phyloP scores from a whole-genome alignment of 2,329 filamentous ascomycete species.

The Colletotrichum paranaense region DNA sequence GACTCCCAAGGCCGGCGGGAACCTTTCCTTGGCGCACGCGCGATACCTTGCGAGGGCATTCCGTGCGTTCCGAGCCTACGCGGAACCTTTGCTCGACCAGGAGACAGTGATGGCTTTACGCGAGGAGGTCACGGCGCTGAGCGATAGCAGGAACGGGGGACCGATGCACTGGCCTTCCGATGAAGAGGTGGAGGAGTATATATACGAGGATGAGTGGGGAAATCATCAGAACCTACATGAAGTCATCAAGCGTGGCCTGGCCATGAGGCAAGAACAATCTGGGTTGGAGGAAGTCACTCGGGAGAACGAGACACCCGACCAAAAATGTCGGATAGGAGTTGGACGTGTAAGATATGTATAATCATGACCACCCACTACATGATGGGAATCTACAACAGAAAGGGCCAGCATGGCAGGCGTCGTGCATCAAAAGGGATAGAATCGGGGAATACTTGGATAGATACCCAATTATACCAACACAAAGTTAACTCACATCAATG shows the following conservation, averaged over 20 bases:
- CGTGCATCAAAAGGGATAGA: neutral
- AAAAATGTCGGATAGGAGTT: neutral
- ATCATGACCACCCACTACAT: neutral
- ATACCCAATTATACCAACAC: slow-evolving; percentile 3
- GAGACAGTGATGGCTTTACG: slow-evolving; percentile 44
- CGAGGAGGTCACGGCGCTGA: slow-evolving; percentile 42
- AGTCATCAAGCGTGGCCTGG: neutral
- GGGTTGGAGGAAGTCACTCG: neutral
- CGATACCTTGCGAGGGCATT: slow-evolving; percentile 47
- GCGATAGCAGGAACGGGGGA: neutral
- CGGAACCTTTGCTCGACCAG: slow-evolving; percentile 52
- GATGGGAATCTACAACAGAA: neutral
- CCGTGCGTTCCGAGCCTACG: slow-evolving; percentile 61
- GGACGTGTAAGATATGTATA: neutral
- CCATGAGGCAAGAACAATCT: neutral
- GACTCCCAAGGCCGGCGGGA: slow-evolving; percentile 47
- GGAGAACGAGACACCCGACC: neutral
- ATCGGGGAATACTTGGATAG: neutral
- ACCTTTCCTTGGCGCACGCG: slow-evolving; percentile 45
- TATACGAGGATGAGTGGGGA: slow-evolving; percentile 35
- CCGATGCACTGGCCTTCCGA: slow-evolving; percentile 52
- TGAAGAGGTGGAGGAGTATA: slow-evolving; percentile 48
- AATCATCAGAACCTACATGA: slow-evolving; percentile 14
- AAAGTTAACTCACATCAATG: neutral
- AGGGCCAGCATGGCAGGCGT: neutral